Conservation (phyloP, 2,329 filamentous ascomycete species). For the Cladosporium cucumerinum region DNA sequence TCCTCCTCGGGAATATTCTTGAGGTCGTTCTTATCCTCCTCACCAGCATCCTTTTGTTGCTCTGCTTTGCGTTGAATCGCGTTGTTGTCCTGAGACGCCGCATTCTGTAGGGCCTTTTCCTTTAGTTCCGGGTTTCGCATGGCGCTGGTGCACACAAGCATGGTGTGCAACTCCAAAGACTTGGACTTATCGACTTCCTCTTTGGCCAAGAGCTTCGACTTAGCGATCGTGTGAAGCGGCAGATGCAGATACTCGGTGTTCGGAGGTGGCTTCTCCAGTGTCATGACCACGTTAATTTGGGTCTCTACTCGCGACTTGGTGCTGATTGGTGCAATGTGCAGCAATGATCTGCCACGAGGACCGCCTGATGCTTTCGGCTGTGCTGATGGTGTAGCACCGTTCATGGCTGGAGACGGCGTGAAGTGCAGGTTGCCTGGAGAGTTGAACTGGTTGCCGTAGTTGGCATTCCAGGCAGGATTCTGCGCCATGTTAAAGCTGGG, state of each 20-base stretch:
- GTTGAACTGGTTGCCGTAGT: slow-evolving; percentile 28
- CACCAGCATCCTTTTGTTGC: slow-evolving; percentile 34
- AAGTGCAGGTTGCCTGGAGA: slow-evolving; percentile 33
- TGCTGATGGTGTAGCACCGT: slow-evolving; percentile 26
- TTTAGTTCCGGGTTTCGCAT: slow-evolving; percentile 70
- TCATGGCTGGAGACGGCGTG: slow-evolving; percentile 36
- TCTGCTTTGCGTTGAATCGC: slow-evolving; percentile 45
- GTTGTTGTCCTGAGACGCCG: slow-evolving; percentile 45
- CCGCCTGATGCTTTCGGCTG: slow-evolving; percentile 14
- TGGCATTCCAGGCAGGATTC: slow-evolving; percentile 33
- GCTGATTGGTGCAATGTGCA: slow-evolving; percentile 38
- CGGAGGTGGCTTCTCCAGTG: slow-evolving; percentile 68
- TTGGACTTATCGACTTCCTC: slow-evolving; percentile 66
- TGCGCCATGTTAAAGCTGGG: slow-evolving; percentile 26
- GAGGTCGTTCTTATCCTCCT: slow-evolving; percentile 44
- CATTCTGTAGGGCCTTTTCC: slow-evolving; percentile 63
- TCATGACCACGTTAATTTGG: slow-evolving; percentile 85
- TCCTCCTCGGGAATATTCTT: slow-evolving; percentile 59
- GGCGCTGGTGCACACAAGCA: slow-evolving; percentile 86
- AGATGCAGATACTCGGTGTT: slow-evolving; percentile 79
- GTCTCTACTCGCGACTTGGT: slow-evolving; percentile 91
- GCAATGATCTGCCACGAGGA: slow-evolving; percentile 27
- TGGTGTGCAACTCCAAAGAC: slow-evolving; percentile 74
- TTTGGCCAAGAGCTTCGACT: slow-evolving; percentile 84
- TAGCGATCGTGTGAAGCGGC: slow-evolving; percentile 86